phyloP scores from a whole-genome alignment of 257 asterid genomes.

The Solanum bulbocastanum region DNA sequence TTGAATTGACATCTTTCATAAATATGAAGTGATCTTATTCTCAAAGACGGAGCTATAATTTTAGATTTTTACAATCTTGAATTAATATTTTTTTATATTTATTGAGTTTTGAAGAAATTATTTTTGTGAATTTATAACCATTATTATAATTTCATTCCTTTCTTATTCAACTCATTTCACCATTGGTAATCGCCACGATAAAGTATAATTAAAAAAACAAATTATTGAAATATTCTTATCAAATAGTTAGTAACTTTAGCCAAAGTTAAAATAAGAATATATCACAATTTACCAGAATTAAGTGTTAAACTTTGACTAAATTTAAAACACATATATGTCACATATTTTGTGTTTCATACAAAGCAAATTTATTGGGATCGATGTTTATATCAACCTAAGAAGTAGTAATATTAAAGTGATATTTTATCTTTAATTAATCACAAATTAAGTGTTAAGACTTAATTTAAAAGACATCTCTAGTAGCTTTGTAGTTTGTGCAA shows the following conservation, averaged over 20 bases:
- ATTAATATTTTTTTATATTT: background rate
- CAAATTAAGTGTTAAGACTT: background rate
- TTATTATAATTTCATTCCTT: background rate
- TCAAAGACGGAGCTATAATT: background rate
- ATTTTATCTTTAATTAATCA: background rate
- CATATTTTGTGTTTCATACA: background rate
- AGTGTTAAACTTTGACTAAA: background rate
- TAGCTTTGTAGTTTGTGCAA: background rate
- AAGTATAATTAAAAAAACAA: background rate
- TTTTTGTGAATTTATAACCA: background rate
- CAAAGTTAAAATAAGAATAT: background rate
- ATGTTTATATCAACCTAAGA: background rate
- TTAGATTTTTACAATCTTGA: rapidly evolving
- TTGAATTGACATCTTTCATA: background rate
- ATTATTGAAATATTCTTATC: background rate
- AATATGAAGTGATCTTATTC: background rate
- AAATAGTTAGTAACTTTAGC: background rate
- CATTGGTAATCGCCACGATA: background rate
- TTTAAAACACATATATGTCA: background rate
- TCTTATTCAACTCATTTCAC: background rate
- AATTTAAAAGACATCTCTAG: background rate
- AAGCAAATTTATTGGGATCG: background rate
- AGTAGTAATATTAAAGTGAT: background rate
- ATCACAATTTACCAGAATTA: background rate
- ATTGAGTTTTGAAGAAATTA: background rate